phyloP scores from a whole-genome alignment of 2,329 filamentous ascomycete species.

The Scedosporium apiospermum region DNA sequence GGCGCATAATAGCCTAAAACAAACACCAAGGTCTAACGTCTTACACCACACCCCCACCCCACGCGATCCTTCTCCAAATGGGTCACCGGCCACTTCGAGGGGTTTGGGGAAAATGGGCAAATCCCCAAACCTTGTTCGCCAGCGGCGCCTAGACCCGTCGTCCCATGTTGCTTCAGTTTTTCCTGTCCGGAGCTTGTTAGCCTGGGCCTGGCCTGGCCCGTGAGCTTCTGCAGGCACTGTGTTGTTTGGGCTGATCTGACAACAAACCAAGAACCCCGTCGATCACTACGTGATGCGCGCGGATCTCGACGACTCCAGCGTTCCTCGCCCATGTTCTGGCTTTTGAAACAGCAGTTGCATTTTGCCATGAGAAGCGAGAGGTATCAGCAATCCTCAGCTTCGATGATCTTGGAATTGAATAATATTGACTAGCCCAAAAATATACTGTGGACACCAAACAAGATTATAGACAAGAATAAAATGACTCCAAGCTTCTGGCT shows the following conservation, averaged over 20 bases:
- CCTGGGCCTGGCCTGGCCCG: neutral
- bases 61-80: neutral
- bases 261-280: neutral
- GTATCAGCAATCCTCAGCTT: slow-evolving; percentile 7
- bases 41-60: neutral
- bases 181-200: no score
- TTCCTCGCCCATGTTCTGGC: neutral
- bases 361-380: slow-evolving; percentile 8
- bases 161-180: neutral
- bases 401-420: slow-evolving; percentile 1
- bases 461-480: neutral
- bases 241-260: slow-evolving; percentile 5
- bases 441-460: neutral
- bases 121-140: neutral
- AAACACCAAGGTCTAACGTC: neutral
- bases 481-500: neutral
- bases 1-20: slow-evolving; percentile 3
- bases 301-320: neutral
- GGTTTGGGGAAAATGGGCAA: neutral
- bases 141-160: neutral
- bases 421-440: neutral
- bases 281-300: neutral
- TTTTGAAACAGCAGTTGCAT: slow-evolving; percentile 8
- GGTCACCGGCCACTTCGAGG: neutral
- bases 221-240: neutral